Percentiles rank a stretch among this genome's conserved stretches.
Conservation (phyloP, 805 yeast genomes). For the Groenewaldozyma salmanticensis region DNA sequence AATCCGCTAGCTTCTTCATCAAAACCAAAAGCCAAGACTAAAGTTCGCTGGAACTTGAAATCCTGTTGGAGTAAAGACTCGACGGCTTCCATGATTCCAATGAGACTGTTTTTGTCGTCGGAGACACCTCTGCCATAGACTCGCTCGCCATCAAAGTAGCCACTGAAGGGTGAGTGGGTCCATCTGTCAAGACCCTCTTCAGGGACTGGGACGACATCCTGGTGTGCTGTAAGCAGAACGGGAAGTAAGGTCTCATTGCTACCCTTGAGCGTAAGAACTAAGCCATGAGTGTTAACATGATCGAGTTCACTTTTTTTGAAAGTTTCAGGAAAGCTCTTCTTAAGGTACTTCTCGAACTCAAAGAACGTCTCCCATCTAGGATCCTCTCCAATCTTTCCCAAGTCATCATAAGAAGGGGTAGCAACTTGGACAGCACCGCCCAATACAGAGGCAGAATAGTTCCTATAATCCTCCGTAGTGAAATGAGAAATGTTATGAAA, state of each 20-base stretch:
- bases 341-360: conserved; percentile 45
- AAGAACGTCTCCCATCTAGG: conserved; percentile 39
- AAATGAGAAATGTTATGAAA: conserved; percentile 7
- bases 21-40: conserved; percentile 60
- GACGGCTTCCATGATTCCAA: conserved; percentile 58
- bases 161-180: conserved; percentile 59
- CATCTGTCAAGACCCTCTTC: conserved; percentile 44
- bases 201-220: conserved; percentile 74
- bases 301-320: conserved; percentile 40
- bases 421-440: conserved; percentile 52
- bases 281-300: conserved; percentile 51
- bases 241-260: conserved; percentile 45
- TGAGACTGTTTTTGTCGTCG: conserved; percentile 65
- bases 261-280: conserved; percentile 58
- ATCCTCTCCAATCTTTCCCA: conserved; percentile 39
- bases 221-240: conserved; percentile 61
- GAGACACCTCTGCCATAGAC: conserved; percentile 72
- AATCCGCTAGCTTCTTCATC: conserved; percentile 70
- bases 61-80: conserved; percentile 44
- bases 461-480: conserved; percentile 12
- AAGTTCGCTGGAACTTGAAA: conserved; percentile 51
- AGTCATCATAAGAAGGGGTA: conserved; percentile 53
- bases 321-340: conserved; percentile 44
- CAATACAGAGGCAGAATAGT: conserved; percentile 21
- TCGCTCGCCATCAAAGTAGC: conserved; percentile 52